Percentiles rank a stretch among this genome's conserved stretches.
phyloP scores from a whole-genome alignment of 306 rosid species.

The Pueraria montana region DNA sequence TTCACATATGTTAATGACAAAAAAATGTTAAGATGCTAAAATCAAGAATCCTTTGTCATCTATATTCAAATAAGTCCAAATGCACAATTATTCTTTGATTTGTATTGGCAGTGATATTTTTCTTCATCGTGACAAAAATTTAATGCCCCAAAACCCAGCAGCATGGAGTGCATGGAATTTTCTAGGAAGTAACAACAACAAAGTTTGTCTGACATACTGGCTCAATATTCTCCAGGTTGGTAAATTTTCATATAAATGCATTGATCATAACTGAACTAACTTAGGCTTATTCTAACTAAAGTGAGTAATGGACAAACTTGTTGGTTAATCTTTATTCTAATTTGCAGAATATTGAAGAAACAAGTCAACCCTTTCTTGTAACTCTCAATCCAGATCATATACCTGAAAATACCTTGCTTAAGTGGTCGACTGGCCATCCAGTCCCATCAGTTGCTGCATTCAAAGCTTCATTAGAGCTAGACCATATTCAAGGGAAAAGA shows the following conservation, averaged over 20 bases:
- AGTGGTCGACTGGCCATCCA: conserved; percentile 88
- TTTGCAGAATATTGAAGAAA: conserved; percentile 79
- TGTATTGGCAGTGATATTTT: conserved; percentile 89
- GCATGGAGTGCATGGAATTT: conserved; percentile 99
- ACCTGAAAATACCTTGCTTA: conserved; percentile 74
- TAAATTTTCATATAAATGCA: conserved; percentile 25
- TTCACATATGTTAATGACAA: neutral
- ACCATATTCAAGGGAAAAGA: conserved; percentile 86
- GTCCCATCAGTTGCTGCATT: conserved; percentile 86
- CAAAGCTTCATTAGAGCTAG: conserved; percentile 77
- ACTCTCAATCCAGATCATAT: conserved; percentile 84
- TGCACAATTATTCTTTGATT: conserved; percentile 55
- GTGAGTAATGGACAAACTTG: conserved; percentile 11
- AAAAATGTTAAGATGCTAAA: conserved; percentile 5
- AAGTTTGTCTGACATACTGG: conserved; percentile 92
- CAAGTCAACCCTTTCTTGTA: conserved; percentile 73
- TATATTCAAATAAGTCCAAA: conserved; percentile 42
- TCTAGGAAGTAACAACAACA: conserved; percentile 71
- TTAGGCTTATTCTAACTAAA: neutral
- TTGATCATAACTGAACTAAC: neutral
- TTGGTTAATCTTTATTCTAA: conserved; percentile 33
- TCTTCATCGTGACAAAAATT: conserved; percentile 89
- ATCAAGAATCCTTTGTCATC: conserved; percentile 33
- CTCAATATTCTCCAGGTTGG: conserved; percentile 93
- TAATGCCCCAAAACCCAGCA: conserved; percentile 92